Percentiles rank a stretch among this genome's conserved stretches.
phyloP scores from a whole-genome alignment of 305 asterid species.

The Fraxinus sp. region DNA sequence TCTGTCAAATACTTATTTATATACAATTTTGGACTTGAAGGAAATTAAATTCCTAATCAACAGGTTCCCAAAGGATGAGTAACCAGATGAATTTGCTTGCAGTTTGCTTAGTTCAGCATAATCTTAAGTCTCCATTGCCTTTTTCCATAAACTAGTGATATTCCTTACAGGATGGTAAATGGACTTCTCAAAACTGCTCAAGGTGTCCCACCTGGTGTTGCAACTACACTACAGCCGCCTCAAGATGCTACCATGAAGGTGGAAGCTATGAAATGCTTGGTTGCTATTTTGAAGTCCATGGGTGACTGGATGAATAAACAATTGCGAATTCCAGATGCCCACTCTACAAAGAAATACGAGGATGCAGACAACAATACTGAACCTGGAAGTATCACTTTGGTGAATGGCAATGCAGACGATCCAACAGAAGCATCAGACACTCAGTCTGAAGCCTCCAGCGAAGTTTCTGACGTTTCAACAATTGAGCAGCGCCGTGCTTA shows the following conservation, averaged over 20 bases:
- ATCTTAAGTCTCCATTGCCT: conserved; percentile 19
- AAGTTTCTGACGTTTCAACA: conserved; percentile 83
- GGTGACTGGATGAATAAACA: conserved; percentile 99
- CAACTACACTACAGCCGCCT: conserved; percentile 81
- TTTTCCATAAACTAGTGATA: conserved; percentile 24
- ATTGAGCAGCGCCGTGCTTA: conserved; percentile 99
- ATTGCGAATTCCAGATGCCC: conserved; percentile 83
- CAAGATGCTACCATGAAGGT: conserved; percentile 83
- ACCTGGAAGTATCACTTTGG: conserved; percentile 52
- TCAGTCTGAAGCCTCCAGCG: conserved; percentile 84
- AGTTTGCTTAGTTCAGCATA: conserved; percentile 8
- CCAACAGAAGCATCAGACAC: conserved; percentile 71
- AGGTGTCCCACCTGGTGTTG: conserved; percentile 90
- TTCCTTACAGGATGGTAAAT: conserved; percentile 79
- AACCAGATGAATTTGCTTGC: neutral
- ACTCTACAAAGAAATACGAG: conserved; percentile 64
- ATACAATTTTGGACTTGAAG: neutral
- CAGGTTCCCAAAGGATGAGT: neutral
- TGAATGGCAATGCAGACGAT: conserved; percentile 75
- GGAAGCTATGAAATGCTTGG: conserved; percentile 95
- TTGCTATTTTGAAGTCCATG: conserved; percentile 83
- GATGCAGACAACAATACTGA: conserved; percentile 61
- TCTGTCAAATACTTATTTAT: neutral
- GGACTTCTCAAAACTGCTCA: conserved; percentile 99
- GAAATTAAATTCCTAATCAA: neutral